Evolutionary conservation across 495 filamentous ascomycete genomes (phyloP).

Genomic region (Trichoderma gamsii): DNA sequence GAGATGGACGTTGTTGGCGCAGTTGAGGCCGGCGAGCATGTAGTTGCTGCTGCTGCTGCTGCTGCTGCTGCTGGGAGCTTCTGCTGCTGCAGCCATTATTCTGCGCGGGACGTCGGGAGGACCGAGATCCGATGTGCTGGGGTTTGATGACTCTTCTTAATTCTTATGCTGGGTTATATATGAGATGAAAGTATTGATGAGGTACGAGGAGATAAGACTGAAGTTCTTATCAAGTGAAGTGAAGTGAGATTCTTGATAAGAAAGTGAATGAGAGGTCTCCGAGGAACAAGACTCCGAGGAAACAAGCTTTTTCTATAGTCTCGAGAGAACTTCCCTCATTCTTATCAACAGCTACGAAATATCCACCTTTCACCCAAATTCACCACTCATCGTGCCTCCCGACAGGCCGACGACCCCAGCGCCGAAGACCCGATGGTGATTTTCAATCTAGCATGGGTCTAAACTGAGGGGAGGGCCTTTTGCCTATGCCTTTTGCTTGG

Average conservation of each 20-base stretch:
- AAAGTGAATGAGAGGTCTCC: too few relatives aligned
- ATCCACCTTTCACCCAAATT: not conserved
- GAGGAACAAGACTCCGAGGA: too few relatives aligned
- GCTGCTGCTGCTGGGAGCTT: not conserved
- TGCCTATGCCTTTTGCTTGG: not conserved
- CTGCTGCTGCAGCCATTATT: not conserved
- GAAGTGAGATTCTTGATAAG: too few relatives aligned
- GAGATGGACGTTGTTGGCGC: conserved; percentile 71
- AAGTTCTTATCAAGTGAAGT: too few relatives aligned
- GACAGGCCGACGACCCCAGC: not conserved
- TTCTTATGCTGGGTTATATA: too few relatives aligned
- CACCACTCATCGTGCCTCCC: not conserved
- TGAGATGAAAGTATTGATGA: too few relatives aligned
- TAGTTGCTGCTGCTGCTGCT: conserved; percentile 30
- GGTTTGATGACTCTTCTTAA: too few relatives aligned
- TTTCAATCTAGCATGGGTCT: not conserved
- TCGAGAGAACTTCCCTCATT: not conserved
- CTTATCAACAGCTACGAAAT: not conserved
- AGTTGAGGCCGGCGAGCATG: conserved; percentile 73
- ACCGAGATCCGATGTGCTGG: conserved; percentile 8
- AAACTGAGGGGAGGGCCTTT: not conserved
- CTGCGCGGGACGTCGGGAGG: conserved; percentile 9
- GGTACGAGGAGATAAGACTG: too few relatives aligned
- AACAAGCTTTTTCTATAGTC: too few relatives aligned
- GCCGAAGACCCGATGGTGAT: not conserved